Percentiles rank a stretch among this genome's conserved stretches.
Conservation (phyloP, 1,139 yeast species). For the Kodamaea sp. region DNA sequence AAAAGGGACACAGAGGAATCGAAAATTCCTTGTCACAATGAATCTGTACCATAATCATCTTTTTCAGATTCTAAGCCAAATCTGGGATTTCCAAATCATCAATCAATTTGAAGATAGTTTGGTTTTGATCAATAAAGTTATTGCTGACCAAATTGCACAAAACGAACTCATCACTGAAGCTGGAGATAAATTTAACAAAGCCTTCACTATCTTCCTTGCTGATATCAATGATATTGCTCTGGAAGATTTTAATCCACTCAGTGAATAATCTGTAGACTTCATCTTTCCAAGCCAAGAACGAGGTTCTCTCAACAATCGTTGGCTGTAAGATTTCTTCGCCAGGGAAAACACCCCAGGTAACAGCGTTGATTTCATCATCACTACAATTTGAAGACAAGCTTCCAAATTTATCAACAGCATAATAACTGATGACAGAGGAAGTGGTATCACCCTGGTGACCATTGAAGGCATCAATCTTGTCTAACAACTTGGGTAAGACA, state of each 20-base stretch:
- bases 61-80: slow-evolving; percentile 2
- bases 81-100: slow-evolving; percentile 27
- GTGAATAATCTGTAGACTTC: slow-evolving; percentile 82
- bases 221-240: slow-evolving; percentile 40
- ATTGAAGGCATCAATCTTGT: slow-evolving; percentile 39
- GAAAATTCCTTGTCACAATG: no score
- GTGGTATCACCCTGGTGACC: slow-evolving; percentile 40
- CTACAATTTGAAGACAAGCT: slow-evolving; percentile 64
- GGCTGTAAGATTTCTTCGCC: slow-evolving; percentile 91
- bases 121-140: slow-evolving; percentile 60
- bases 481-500: slow-evolving; percentile 41
- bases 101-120: slow-evolving; percentile 47
- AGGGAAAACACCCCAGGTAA: slow-evolving; percentile 97
- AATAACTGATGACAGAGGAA: slow-evolving; percentile 62
- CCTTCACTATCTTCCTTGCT: slow-evolving; percentile 27
- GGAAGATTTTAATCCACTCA: slow-evolving; percentile 72
- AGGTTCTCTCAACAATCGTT: slow-evolving; percentile 85
- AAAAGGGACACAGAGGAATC: slow-evolving; percentile 3
- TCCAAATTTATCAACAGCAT: slow-evolving; percentile 70
- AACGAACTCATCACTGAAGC: slow-evolving; percentile 60
- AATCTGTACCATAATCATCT: no score
- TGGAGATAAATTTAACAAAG: slow-evolving; percentile 45
- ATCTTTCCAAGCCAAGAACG: slow-evolving; percentile 95
- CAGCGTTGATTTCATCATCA: slow-evolving; percentile 85
- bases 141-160: slow-evolving; percentile 91